Evolutionary conservation across 2,329 filamentous ascomycete species (phyloP), one percentile per base, ranked within the genome.

Genomic region (Microcyclospora tardicrescens): DNA sequence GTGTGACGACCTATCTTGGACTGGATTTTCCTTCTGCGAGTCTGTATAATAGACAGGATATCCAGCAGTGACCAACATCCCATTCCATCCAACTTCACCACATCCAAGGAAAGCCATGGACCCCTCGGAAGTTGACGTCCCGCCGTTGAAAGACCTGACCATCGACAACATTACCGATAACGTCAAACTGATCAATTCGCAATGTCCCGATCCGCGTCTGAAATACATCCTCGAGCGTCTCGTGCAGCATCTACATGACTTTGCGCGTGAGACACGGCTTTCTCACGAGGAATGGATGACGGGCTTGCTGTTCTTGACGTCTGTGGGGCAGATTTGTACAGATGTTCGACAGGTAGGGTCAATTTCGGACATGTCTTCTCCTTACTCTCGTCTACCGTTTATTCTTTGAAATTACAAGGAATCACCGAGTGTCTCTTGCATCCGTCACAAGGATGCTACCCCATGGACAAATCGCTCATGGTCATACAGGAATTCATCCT

Each of bases 131-230:
- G 59, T 64, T 36, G 56, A 61, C 14, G 58, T 69, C 16, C 73
- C 73, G 41, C 63, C 65, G 6, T 64, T 81, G 58, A 79, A 79
- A 55, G 76, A 86, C 61, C 67, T 86, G 28, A 85, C 78, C 1
- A 79, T 80, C 47, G 79, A 84, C 54, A 86, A 86, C 60, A 86
- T 86, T 60, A 86, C 82, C 39, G 73, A 80, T 36, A 85, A 86
- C 53, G 77, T 80, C 27, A 70, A 80, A 54, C 67, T 70, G 34
- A 84, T 86, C 60, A 89, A 89, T 63, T 80, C 79, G 9, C 73
- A 79, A 64, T 74, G 75, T 51, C 56, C 66, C 9, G 69, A 85
- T 52, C 64, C 70, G 15, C 72, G 84, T 14, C 63, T 84, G 44
- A 79, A 74, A 45, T 87, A 83, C 57, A 59, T 91, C 34, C 72